These are phyloP conservation scores for Leccinum imitatum DNA, from an alignment of 768 basidiomycete genomes.

Conservation along the genomic window DNA sequence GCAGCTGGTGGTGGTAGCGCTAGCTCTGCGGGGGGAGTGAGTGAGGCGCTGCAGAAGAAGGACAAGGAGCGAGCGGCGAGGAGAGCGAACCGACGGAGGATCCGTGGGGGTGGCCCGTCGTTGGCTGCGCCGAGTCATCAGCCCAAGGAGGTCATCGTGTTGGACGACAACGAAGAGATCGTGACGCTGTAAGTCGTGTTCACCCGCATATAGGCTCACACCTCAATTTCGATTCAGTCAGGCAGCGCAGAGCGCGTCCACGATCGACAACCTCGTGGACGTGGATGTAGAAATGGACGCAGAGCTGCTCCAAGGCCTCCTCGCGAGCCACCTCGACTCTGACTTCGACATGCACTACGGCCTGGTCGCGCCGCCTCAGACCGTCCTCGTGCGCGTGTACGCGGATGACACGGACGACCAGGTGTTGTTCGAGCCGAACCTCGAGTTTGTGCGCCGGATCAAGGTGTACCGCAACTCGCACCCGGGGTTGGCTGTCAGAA, in stretches of 20 bases:
- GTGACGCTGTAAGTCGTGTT: slow-evolving; percentile 52
- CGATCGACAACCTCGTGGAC: slow-evolving; percentile 10
- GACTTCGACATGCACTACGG: slow-evolving; percentile 83
- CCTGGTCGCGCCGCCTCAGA: slow-evolving; percentile 71
- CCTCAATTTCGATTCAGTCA: slow-evolving; percentile 13
- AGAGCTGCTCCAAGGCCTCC: slow-evolving; percentile 24
- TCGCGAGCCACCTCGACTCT: slow-evolving; percentile 38
- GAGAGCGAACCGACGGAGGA: slow-evolving; percentile 62
- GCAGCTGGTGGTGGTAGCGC: slow-evolving; percentile 8
- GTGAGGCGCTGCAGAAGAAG: slow-evolving; percentile 77
- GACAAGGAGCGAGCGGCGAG: slow-evolving; percentile 62
- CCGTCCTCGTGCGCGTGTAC: slow-evolving; percentile 83
- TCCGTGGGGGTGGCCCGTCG: slow-evolving; percentile 68
- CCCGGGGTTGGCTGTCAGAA: slow-evolving; percentile 78
- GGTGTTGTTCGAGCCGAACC: slow-evolving; percentile 89
- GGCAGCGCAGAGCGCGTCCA: slow-evolving; percentile 17
- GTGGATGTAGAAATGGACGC: slow-evolving; percentile 16
- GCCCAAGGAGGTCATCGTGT: slow-evolving; percentile 12
- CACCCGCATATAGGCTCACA: not conserved
- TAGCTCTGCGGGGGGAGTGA: slow-evolving; percentile 39
- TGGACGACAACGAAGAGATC: slow-evolving; percentile 40
- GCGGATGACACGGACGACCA: slow-evolving; percentile 92
- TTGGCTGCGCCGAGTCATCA: slow-evolving; percentile 8
- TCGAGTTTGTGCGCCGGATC: slow-evolving; percentile 88
- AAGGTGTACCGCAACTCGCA: slow-evolving; percentile 85